A percentile compares a stretch with the other conserved stretches of the same genome.
These are phyloP conservation scores for Dillenia suffruticosa DNA, from an alignment of 164 flowering plant species.

Conservation along the genomic window DNA sequence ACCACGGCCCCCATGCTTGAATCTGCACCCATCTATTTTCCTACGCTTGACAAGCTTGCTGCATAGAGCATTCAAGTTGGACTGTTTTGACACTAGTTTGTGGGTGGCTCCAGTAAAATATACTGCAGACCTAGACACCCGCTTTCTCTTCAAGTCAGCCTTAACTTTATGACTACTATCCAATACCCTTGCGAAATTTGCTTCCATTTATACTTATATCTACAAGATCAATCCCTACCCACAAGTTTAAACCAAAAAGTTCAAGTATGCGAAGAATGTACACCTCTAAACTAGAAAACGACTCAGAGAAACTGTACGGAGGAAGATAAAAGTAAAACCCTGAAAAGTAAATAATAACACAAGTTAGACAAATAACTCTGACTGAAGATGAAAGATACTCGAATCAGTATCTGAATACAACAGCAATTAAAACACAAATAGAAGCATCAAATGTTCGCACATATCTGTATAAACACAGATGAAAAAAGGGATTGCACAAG, in stretches of 20 bases:
- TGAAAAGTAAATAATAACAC: conserved; percentile 5
- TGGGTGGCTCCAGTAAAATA: conserved; percentile 27
- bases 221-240: conserved; percentile 39
- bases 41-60: conserved; percentile 39
- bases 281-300: conserved; percentile 3
- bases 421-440: too few relatives aligned
- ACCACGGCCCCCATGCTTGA: conserved; percentile 11
- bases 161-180: conserved; percentile 39
- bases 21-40: conserved; percentile 38
- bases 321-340: conserved; percentile 12
- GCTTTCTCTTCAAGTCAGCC: conserved; percentile 58
- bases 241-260: conserved; percentile 18
- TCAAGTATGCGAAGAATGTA: conserved; percentile 3
- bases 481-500: too few relatives aligned
- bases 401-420: too few relatives aligned
- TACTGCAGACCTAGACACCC: conserved; percentile 29
- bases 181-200: conserved; percentile 72
- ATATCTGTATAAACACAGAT: too few relatives aligned
- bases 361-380: too few relatives aligned
- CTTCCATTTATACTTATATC: conserved; percentile 81
- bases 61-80: conserved; percentile 13
- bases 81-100: conserved; percentile 13
- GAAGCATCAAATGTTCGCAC: too few relatives aligned
- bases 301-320: conserved; percentile 10
- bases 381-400: too few relatives aligned